Evolutionary conservation across 2,329 filamentous ascomycete genomes (phyloP), one percentile per base, ranked within the genome.

Genomic region (Aspergillus neoniger): DNA sequence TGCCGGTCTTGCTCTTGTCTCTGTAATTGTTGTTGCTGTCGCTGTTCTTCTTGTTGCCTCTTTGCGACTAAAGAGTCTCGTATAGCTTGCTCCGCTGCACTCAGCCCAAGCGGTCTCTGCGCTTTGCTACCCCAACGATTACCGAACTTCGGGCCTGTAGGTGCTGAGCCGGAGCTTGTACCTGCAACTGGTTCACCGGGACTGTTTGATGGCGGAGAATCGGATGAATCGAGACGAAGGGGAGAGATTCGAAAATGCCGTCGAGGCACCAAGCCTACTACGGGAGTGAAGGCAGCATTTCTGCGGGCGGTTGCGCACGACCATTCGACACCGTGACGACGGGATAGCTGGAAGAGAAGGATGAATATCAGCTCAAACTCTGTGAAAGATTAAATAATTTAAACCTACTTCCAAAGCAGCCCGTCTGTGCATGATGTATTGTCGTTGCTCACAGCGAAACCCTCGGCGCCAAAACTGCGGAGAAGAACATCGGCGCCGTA

Each of bases 261-360:
- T 60, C 71, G 69, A 57, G 70, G 67, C 38, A 65, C 41, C 50
- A 63, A 62, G 44, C 57, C 58, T 55, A 68, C 53, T 32, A 62
- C 55, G 44, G 67, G 60, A 43, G 59, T 23, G 51, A 64, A 60
- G 56, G 66, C 57, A 61, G 67, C 58, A 65, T 65, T 58, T 64
- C 65, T 67, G 56, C 63, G 65, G 58, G 69, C 68, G 48, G 71
- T 69, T 58, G 74, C 69, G 67, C 73, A 74, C 56, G 74, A 72
- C 67, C 77, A 70, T 66, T 78, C 77, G 69, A 77, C 63, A 63
- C 72, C 71, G 61, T 74, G 72, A 66, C 72, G 71, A 63, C 74
- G 75, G 57, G 75, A 72, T 55, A 79, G 65, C 76, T 77, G 62
- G 38, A 48, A 48, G 23, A 17, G 17, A 23, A 36, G 44, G 14